phyloP scores from a whole-genome alignment of 129 eudicot genomes.

The Saposhnikovia divaricata region DNA sequence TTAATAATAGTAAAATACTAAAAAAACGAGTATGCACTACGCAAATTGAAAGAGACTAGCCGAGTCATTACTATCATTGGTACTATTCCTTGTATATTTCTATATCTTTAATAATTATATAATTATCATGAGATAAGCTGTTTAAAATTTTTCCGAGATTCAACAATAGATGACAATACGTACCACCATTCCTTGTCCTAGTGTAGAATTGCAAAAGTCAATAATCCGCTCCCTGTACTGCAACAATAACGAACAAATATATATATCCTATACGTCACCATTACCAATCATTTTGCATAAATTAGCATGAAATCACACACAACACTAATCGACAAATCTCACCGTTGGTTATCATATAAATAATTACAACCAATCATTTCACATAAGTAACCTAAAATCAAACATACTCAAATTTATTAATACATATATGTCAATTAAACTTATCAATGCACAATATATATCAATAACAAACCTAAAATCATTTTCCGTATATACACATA shows the following conservation, averaged over 20 bases:
- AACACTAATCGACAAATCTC: background rate
- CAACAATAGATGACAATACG: background rate
- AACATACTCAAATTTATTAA: background rate
- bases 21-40: background rate
- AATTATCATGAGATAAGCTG: background rate
- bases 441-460: background rate
- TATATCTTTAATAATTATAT: background rate
- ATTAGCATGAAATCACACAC: background rate
- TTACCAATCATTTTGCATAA: background rate
- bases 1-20: background rate
- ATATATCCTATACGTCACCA: background rate
- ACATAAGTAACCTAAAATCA: background rate
- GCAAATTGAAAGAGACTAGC: background rate
- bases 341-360: background rate
- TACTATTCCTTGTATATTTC: background rate
- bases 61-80: background rate
- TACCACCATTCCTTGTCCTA: slow-evolving; percentile 34
- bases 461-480: background rate
- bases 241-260: slow-evolving; percentile 10
- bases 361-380: background rate
- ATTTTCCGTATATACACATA: background rate
- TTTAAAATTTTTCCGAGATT: background rate
- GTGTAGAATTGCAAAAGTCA: slow-evolving; percentile 55
- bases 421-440: background rate
- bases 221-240: slow-evolving; percentile 81